Evolutionary conservation across 805 yeast species (phyloP), one percentile per base, ranked within the genome.

Genomic region (Candida vaughaniae): DNA sequence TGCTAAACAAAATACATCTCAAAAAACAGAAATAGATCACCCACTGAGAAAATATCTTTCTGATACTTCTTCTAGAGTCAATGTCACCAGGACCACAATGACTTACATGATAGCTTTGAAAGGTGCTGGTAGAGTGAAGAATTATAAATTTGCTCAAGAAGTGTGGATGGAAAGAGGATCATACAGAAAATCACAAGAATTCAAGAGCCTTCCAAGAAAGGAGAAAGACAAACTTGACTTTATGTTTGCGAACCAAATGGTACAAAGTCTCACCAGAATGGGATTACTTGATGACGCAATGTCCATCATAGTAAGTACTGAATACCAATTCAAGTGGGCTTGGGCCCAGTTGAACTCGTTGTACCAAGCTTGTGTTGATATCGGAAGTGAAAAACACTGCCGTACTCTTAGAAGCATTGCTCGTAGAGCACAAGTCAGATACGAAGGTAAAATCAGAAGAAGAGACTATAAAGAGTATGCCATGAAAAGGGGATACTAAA

Each of bases 91-190:
- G 22, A 53, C 52, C 11, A 72, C 78, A 26, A 55, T 71, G 22
- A 54, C 80, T 2, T 88, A 84, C 53, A 73, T 72, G 33, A 63
- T 80, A 19, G 80, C 85, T 6, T 61, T 87, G 50, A 69, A 74
- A 39, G 91, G 91, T 1, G 85, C 91, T 1, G 71, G 73, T 9
- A 64, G 67, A 31, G 75, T 75, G 51, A 66, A 70, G 26, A 74
- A 81, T 48, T 56, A 71, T 27, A 66, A 65, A 0, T 76, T 83
- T 52, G 90, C 89, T 3, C 78, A 78, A 38, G 57, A 61, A 17
- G 66, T 85, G 1, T 89, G 96, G 95, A 58, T 62, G 2, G 95
- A 85, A 51, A 75, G 97, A 50, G 96, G 96, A 2, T 43, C 55
- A 16, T 88, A 73, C 60, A 68, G 96, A 35, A 77, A 76, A 41